Evolutionary conservation across 208 protist species (phyloP).

Genomic region (Trypanosoma cruzi): DNA sequence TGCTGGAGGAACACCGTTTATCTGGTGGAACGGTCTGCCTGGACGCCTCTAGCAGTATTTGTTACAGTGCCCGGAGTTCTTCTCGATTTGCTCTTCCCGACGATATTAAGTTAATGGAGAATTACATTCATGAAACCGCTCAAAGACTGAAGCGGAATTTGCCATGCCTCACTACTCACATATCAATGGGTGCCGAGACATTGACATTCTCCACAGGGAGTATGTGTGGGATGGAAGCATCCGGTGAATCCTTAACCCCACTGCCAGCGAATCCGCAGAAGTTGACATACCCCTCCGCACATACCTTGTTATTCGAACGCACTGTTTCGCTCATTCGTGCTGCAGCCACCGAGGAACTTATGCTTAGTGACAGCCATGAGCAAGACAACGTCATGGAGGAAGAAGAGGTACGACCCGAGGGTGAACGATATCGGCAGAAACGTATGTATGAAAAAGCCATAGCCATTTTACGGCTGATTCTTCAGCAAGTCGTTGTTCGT

Average conservation of each 20-base stretch:
- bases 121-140: conserved; percentile 27
- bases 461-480: conserved; percentile 51
- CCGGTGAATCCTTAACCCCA: background rate
- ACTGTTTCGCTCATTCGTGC: conserved; percentile 24
- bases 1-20: conserved; percentile 5
- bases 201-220: conserved; percentile 11
- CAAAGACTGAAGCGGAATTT: conserved; percentile 13
- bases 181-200: background rate
- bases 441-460: conserved; percentile 33
- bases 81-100: conserved; percentile 3
- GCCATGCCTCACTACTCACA: background rate
- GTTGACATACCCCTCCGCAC: conserved; percentile 15
- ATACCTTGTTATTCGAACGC: conserved; percentile 22
- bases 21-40: background rate
- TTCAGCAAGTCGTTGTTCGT: conserved; percentile 51
- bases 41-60: background rate
- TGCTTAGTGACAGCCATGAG: conserved; percentile 12
- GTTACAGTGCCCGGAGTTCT: background rate
- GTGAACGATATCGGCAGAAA: background rate
- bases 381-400: conserved; percentile 15
- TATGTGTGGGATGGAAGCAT: background rate
- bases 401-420: conserved; percentile 1
- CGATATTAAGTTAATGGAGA: conserved; percentile 21
- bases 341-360: conserved; percentile 25
- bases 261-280: background rate